Evolutionary conservation across 1,139 yeast genomes (phyloP), one percentile per base, ranked within the genome.

Genomic region (Groenewaldozyma auringiensis): DNA sequence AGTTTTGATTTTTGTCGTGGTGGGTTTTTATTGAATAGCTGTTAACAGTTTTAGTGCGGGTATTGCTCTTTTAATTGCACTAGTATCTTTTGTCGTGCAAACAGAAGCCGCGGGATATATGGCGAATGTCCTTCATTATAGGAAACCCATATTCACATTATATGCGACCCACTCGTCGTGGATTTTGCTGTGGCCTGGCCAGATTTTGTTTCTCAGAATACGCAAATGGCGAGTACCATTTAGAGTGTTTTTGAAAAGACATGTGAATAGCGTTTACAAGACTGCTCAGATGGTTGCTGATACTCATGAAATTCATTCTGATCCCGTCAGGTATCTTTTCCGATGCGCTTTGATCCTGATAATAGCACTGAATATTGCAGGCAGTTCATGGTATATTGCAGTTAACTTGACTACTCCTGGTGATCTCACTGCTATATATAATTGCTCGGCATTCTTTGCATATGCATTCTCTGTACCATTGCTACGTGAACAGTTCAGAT

Each of bases 341-440:
- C 57, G 58, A 43, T 68, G 72, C 39, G 60, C 78, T 9, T 64
- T 72, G 2, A 45, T 74, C 2, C 66, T 83, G 34, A 74, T 83
- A 2, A 40, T 75, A 6, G 75, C 86, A 4, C 70, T 87, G 50
- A 84, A 85, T 9, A 53, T 79, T 2, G 95, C 95, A 0, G 95
- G 94, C 1, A 70, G 77, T 37, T 79, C 95, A 1, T 87, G 96
- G 96, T 87, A 85, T 60, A 76, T 84, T 16, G 82, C 95, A 4
- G 85, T 87, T 78, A 72, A 81, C 25, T 66, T 84, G 62, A 82
- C 95, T 1, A 83, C 88, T 35, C 87, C 95, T 0, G 74, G 88
- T 2, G 95, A 87, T 59, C 82, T 87, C 25, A 86, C 95, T 2
- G 95, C 95, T 8, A 87, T 87, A 51, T 87, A 86, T 66, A 87